Percentiles rank a stretch among this genome's conserved stretches.
Conservation (phyloP, 495 filamentous ascomycete genomes). For the Aspergillus diversus region DNA sequence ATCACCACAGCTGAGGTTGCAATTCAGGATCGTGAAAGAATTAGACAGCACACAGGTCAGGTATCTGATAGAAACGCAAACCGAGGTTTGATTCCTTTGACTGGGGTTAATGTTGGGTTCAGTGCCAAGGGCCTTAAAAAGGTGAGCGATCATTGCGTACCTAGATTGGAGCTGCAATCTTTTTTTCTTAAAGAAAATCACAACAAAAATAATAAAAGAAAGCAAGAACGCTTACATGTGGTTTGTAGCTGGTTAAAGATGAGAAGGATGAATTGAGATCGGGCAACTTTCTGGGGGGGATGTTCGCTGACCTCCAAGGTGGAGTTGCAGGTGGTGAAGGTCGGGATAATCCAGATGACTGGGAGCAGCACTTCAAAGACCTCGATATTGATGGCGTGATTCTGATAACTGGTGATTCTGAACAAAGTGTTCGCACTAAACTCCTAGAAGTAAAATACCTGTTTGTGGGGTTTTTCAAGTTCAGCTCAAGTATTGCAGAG, state of each 20-base stretch:
- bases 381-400: conserved; percentile 13
- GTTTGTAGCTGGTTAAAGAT: conserved; percentile 6
- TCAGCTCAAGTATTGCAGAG: conserved; percentile 3
- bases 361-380: conserved; percentile 8
- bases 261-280: conserved; percentile 1
- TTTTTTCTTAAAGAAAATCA: too few species aligned
- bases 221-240: not conserved
- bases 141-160: conserved; percentile 22
- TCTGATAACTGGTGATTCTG: conserved; percentile 11
- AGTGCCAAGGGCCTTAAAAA: conserved; percentile 32
- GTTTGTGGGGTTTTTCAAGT: conserved; percentile 2
- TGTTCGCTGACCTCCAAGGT: conserved; percentile 16
- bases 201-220: not conserved
- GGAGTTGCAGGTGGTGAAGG: conserved; percentile 11
- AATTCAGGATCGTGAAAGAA: not conserved
- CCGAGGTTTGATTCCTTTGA: not conserved
- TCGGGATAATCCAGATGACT: conserved; percentile 4
- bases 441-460: conserved; percentile 5
- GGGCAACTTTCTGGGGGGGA: conserved; percentile 13
- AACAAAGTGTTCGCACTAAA: conserved; percentile 7
- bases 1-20: conserved; percentile 24
- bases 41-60: not conserved
- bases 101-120: conserved; percentile 36
- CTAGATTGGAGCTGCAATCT: not conserved
- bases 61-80: not conserved